These are phyloP conservation scores for Larix sibirica DNA, from an alignment of 83 land plant genomes.

Conservation along the genomic window DNA sequence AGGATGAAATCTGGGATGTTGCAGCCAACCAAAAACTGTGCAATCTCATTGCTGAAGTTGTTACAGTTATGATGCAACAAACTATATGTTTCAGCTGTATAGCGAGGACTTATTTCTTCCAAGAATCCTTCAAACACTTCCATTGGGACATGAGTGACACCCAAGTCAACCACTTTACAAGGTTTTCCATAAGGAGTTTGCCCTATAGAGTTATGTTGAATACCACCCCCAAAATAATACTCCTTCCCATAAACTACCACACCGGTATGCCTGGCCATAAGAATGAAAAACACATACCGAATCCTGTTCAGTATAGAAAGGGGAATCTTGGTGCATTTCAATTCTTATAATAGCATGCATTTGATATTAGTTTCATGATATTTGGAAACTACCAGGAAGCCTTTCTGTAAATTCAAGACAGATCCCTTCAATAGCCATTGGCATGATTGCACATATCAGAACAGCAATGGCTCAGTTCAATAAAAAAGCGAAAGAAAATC, in stretches of 20 bases:
- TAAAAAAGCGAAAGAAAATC: neutral
- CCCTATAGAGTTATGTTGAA: conserved; percentile 58
- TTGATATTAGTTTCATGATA: too few relatives aligned
- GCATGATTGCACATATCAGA: too few relatives aligned
- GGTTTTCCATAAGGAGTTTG: conserved; percentile 89
- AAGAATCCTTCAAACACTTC: conserved; percentile 89
- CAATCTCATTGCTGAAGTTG: conserved; percentile 94
- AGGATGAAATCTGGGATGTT: conserved; percentile 84
- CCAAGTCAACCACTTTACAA: conserved; percentile 70
- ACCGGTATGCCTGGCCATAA: conserved; percentile 83
- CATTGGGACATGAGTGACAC: conserved; percentile 85
- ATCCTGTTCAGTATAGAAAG: neutral
- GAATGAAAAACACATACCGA: neutral
- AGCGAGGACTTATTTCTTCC: conserved; percentile 83
- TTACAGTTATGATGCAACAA: conserved; percentile 88
- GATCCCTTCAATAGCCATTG: too few relatives aligned
- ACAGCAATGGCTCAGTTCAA: neutral
- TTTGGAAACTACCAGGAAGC: too few relatives aligned
- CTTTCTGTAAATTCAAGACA: too few relatives aligned
- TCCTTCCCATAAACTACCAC: conserved; percentile 90
- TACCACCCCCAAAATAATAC: conserved; percentile 92
- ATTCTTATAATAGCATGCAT: neutral
- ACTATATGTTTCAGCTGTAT: conserved; percentile 84
- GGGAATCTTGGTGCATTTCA: neutral
- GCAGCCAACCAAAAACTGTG: conserved; percentile 83